These are phyloP conservation scores for Plasmodium fragile DNA, from an alignment of 169 alveolate genomes.

Conservation along the genomic window DNA sequence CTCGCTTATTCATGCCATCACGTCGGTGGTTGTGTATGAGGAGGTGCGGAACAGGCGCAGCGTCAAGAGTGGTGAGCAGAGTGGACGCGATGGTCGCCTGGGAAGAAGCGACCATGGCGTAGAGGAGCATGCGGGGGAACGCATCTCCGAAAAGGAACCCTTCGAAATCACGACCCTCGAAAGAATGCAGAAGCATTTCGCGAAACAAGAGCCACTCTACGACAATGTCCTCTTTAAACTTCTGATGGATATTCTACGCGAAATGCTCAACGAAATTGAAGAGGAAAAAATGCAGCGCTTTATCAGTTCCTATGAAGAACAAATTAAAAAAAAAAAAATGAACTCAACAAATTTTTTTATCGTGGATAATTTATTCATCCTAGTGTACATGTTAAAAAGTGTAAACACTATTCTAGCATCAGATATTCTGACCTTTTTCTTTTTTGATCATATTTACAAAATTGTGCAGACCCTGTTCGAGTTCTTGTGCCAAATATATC, in stretches of 20 bases:
- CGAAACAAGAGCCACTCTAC: constrained; percentile 16
- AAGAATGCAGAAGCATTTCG: not conserved
- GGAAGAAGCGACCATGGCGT: no score
- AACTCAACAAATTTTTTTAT: constrained; percentile 44
- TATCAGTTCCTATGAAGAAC: constrained; percentile 71
- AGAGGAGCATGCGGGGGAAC: not conserved
- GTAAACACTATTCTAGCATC: constrained; percentile 38
- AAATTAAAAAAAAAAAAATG: constrained; percentile 59
- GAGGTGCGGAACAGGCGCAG: not conserved
- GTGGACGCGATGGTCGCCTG: not conserved
- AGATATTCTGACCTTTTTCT: constrained; percentile 44
- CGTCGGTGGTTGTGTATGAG: constrained; percentile 10
- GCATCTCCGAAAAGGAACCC: not conserved
- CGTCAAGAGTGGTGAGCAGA: not conserved
- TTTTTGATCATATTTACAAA: constrained; percentile 54
- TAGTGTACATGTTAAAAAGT: constrained; percentile 47
- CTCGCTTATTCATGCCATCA: constrained; percentile 49
- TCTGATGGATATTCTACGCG: constrained; percentile 41
- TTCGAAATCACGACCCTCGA: not conserved
- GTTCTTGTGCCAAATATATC: constrained; percentile 31
- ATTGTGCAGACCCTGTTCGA: constrained; percentile 36
- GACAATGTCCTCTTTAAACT: constrained; percentile 30
- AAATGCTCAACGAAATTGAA: constrained; percentile 51
- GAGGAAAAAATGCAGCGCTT: constrained; percentile 39
- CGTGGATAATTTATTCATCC: constrained; percentile 72